Evolutionary conservation across 208 protist species (phyloP).

Genomic region (Crithidia brevicula): DNA sequence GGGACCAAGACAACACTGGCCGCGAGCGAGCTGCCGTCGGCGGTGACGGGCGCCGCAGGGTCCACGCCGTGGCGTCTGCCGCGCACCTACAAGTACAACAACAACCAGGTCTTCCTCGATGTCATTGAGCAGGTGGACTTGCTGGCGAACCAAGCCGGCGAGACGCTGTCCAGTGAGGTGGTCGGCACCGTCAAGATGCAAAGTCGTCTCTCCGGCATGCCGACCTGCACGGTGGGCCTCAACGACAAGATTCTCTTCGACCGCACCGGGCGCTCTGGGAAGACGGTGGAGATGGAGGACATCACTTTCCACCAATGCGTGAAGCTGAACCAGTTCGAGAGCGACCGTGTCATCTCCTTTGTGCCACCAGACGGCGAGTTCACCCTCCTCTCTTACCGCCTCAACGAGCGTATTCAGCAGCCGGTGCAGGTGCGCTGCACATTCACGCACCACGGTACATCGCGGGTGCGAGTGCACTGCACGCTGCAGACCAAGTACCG

Average conservation of each 20-base stretch:
- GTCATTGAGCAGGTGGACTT: constrained; percentile 98
- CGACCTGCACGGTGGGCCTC: constrained; percentile 97
- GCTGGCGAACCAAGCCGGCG: constrained; percentile 93
- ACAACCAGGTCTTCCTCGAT: constrained; percentile 99
- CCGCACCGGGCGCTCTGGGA: constrained; percentile 43
- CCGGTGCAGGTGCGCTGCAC: constrained; percentile 93
- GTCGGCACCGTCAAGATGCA: constrained; percentile 95
- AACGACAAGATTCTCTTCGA: constrained; percentile 97
- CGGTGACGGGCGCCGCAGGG: constrained; percentile 95
- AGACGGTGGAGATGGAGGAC: constrained; percentile 94
- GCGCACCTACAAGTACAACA: constrained; percentile 96
- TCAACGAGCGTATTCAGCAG: constrained; percentile 94
- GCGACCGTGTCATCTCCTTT: constrained; percentile 93
- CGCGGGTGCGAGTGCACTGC: constrained; percentile 95
- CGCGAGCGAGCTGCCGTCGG: constrained; percentile 47
- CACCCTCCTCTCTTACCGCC: constrained; percentile 98
- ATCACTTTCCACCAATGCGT: constrained; percentile 99
- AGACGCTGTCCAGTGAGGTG: constrained; percentile 96
- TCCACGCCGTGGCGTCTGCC: constrained; percentile 94
- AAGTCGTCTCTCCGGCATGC: constrained; percentile 98
- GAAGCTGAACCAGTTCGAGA: constrained; percentile 97
- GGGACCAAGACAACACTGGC: constrained; percentile 40
- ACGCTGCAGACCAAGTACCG: constrained; percentile 95
- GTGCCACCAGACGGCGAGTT: constrained; percentile 98
- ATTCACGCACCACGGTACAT: constrained; percentile 90